phyloP scores from a whole-genome alignment of 305 asterid species.

The Solanum hybrid region DNA sequence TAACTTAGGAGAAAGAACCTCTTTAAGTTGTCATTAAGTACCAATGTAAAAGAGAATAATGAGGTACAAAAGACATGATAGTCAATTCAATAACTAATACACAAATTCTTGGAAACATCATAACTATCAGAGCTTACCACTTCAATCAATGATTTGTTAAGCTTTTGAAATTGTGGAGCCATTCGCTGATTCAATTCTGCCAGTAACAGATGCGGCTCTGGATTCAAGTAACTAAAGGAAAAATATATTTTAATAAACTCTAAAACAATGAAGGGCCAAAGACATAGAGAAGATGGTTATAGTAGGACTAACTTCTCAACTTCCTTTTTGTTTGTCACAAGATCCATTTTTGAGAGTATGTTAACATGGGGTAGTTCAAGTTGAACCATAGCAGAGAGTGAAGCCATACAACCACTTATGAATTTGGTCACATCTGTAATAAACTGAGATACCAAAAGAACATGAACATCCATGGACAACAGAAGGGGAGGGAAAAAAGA shows the following conservation, averaged over 20 bases:
- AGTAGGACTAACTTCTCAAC: conserved; percentile 62
- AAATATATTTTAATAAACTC: conserved; percentile 3
- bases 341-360: conserved; percentile 97
- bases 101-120: background rate
- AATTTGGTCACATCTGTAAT: conserved; percentile 96
- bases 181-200: conserved; percentile 75
- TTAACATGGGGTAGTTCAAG: conserved; percentile 95
- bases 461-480: background rate
- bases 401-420: conserved; percentile 93
- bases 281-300: background rate
- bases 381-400: conserved; percentile 97
- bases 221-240: conserved; percentile 60
- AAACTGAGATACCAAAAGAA: conserved; percentile 34
- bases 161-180: conserved; percentile 85
- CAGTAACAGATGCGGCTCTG: conserved; percentile 67
- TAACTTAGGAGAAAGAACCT: background rate
- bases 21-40: background rate
- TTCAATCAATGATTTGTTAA: conserved; percentile 73
- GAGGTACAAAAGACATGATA: background rate
- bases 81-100: background rate
- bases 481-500: background rate
- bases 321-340: conserved; percentile 77
- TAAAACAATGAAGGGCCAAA: background rate
- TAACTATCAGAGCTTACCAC: conserved; percentile 36
- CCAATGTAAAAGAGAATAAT: background rate